Conservation (phyloP, 306 rosid species). For the Pyrus pyrifolia region DNA sequence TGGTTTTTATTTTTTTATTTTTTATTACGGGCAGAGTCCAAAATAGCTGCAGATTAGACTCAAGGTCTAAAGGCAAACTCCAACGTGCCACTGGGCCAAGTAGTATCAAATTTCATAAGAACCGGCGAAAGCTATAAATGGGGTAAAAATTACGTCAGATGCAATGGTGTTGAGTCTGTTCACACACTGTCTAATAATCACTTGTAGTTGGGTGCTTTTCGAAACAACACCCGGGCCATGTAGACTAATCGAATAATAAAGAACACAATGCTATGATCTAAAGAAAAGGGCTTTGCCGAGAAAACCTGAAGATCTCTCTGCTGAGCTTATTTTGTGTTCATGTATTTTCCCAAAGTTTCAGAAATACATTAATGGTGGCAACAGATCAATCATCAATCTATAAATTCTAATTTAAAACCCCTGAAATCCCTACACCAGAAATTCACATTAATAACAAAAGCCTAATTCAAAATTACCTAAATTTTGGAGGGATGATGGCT, state of each 20-base stretch:
- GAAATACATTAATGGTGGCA: no score
- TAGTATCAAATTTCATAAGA: background rate
- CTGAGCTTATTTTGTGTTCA: conserved; percentile 40
- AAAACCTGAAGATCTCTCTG: conserved; percentile 80
- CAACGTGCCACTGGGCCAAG: background rate
- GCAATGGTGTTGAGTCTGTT: background rate
- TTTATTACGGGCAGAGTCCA: background rate
- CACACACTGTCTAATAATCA: background rate
- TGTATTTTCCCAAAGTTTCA: no score
- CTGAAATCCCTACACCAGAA: no score
- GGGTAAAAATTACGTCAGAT: background rate
- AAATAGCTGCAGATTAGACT: no score
- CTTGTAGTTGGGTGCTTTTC: background rate
- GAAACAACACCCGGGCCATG: background rate
- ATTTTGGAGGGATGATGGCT: no score
- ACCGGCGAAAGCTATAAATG: background rate
- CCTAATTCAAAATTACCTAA: no score
- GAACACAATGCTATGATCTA: background rate
- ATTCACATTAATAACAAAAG: no score
- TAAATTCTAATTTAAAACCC: no score
- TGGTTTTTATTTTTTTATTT: background rate
- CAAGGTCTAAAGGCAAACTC: background rate
- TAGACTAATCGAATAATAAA: background rate
- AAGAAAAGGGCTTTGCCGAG: background rate
- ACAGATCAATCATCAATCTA: no score